Evolutionary conservation across 2,329 filamentous ascomycete species (phyloP).

Genomic region (Biscogniauxia mediterranea): DNA sequence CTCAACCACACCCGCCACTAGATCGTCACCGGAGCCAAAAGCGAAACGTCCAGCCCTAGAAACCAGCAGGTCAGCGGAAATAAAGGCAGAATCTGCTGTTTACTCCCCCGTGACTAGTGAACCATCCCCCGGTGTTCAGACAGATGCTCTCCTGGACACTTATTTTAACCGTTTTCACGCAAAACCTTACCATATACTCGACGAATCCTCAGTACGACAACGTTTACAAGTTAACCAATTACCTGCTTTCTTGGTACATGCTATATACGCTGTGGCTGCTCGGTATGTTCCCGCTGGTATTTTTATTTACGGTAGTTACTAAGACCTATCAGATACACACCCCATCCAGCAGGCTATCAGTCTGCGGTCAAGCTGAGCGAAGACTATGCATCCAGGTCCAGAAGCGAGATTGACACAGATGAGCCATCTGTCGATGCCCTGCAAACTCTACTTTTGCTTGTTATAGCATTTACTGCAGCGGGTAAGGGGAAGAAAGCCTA

Average conservation of each 20-base stretch:
- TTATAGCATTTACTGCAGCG: constrained; percentile 71
- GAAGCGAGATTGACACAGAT: constrained; percentile 71
- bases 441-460: constrained; percentile 72
- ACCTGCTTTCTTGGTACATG: constrained; percentile 51
- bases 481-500: constrained; percentile 83
- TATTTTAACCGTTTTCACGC: constrained; percentile 80
- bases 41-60: constrained; percentile 42
- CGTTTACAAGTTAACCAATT: constrained; percentile 68
- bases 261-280: constrained; percentile 61
- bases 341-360: constrained; percentile 65
- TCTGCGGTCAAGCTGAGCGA: constrained; percentile 67
- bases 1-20: constrained; percentile 24
- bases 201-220: constrained; percentile 73
- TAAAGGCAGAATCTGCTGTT: constrained; percentile 36
- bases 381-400: constrained; percentile 69
- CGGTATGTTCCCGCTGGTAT: constrained; percentile 45
- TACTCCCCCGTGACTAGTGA: constrained; percentile 47
- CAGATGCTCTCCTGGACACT: constrained; percentile 68
- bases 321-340: constrained; percentile 57
- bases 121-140: constrained; percentile 47
- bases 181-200: constrained; percentile 78
- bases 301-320: constrained; percentile 14
- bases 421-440: constrained; percentile 77
- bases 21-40: constrained; percentile 38
- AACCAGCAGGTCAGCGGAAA: constrained; percentile 33